Base-by-base conservation (phyloP, 2,329 filamentous ascomycete genomes). In the Simplicillium aogashimaense region DNA sequence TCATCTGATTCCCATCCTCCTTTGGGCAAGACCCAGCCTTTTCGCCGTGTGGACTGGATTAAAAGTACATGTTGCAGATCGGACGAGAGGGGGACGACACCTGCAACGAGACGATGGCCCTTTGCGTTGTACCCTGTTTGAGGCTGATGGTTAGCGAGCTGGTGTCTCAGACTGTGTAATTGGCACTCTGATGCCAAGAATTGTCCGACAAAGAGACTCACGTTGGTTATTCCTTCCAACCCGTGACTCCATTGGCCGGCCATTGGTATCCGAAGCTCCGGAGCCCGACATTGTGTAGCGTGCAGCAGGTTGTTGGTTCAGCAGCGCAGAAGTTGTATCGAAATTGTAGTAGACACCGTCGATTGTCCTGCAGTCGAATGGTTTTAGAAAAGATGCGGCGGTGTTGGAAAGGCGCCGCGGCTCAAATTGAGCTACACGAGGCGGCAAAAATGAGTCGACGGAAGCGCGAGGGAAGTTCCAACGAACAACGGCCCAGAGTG, bases 1-100 rank as follows among this genome's bases (percentile, higher is more conserved):
- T 98, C 92, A 63, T 98, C 92, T 29, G 80, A 83, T 63, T 98
- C 92, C 89, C 92, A 98, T 45, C 92, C 92, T 57, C 92, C 92
- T 62, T 98, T 98, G 45, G 92, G 92, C 43, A 98, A 73, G 34
- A 98, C 92, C 92, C 92, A 98, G 53, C 86, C 86, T 60, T 86
- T 86, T 53, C 88, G 82, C 48, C 86, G 78, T 39, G 86, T 90
- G 40, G 88, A 95, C 67, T 95, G 88, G 53, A 97, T 95, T 51
- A 98, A 73, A 51, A 98, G 74, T 45, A 98, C 90, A 61, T 85
- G 83, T 53, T 80, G 81, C 61, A 86, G 90, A 67, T 95, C 89
- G 53, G 74, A 64, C 41, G 86, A 92, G 49, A 97, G 72, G 48
- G 92, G 87, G 36, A 98, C 92, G 43, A 97, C 81, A 52, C 92